Evolutionary conservation across 331 rosid species (phyloP).

Genomic region (Malus hybrid): DNA sequence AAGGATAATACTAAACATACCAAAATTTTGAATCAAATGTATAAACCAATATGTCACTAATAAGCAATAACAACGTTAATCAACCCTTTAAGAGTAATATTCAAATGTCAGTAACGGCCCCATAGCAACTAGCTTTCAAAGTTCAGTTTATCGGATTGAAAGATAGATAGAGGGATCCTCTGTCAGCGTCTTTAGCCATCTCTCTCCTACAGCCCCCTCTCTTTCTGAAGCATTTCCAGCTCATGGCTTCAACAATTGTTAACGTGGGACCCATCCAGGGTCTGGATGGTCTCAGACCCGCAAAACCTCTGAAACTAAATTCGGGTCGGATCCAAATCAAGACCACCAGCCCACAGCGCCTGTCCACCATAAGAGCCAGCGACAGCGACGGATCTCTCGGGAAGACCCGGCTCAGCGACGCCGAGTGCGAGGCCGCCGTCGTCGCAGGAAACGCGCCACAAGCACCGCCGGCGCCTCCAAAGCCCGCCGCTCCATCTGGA

Average conservation of each 20-base stretch:
- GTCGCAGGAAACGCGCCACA: conserved; percentile 67
- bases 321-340: conserved; percentile 23
- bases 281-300: conserved; percentile 37
- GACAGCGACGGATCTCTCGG: conserved; percentile 10
- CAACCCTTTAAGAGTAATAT: too few relatives aligned
- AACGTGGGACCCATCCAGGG: conserved; percentile 35
- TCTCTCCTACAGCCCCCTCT: not conserved
- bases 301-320: conserved; percentile 12
- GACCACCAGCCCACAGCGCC: conserved; percentile 17
- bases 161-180: not conserved
- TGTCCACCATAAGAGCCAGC: conserved; percentile 2
- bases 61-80: too few relatives aligned
- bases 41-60: too few relatives aligned
- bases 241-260: conserved; percentile 51
- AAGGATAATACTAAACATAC: too few relatives aligned
- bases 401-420: conserved; percentile 48
- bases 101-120: too few relatives aligned
- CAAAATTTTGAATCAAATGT: too few relatives aligned
- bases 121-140: not conserved
- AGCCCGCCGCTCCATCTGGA: conserved; percentile 67
- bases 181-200: not conserved
- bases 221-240: not conserved
- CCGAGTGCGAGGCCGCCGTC: conserved; percentile 73
- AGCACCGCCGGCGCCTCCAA: conserved; percentile 80
- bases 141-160: not conserved